These are phyloP conservation scores for Mortierella sp. DNA, from an alignment of 371 early-diverging fungal genomes.

Conservation along the genomic window DNA sequence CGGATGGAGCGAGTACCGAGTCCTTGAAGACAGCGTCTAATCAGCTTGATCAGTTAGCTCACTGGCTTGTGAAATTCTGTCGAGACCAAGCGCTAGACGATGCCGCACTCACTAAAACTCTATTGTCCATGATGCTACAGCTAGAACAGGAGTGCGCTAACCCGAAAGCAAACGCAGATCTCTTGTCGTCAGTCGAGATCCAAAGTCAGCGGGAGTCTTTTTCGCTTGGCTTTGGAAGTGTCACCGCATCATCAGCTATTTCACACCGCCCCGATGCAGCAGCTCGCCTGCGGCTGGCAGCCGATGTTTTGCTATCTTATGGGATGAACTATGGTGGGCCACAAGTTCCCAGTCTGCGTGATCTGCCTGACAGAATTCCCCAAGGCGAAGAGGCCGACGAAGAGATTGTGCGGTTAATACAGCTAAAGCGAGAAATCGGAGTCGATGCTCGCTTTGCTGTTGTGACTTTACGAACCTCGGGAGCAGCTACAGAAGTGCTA, in stretches of 20 bases:
- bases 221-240: constrained; percentile 33
- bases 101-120: constrained; percentile 27
- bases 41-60: constrained; percentile 33
- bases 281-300: constrained; percentile 41
- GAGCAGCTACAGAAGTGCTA: constrained; percentile 39
- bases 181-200: constrained; percentile 1
- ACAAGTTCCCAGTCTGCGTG: constrained; percentile 22
- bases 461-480: constrained; percentile 38
- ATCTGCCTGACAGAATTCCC: constrained; percentile 25
- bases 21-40: not conserved
- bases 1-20: not conserved
- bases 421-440: constrained; percentile 41
- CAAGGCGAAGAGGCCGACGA: constrained; percentile 34
- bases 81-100: constrained; percentile 51
- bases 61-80: constrained; percentile 47
- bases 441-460: constrained; percentile 40
- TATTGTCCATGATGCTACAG: constrained; percentile 38
- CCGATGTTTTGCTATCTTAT: constrained; percentile 38
- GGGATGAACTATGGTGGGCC: constrained; percentile 42
- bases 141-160: constrained; percentile 35
- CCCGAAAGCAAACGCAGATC: constrained; percentile 23
- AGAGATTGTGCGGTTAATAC: constrained; percentile 22
- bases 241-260: constrained; percentile 30
- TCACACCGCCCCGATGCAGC: constrained; percentile 39
- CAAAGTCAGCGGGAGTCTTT: constrained; percentile 1